Conservation (phyloP, 257 asterid species). For the Ehretia macrophylla region DNA sequence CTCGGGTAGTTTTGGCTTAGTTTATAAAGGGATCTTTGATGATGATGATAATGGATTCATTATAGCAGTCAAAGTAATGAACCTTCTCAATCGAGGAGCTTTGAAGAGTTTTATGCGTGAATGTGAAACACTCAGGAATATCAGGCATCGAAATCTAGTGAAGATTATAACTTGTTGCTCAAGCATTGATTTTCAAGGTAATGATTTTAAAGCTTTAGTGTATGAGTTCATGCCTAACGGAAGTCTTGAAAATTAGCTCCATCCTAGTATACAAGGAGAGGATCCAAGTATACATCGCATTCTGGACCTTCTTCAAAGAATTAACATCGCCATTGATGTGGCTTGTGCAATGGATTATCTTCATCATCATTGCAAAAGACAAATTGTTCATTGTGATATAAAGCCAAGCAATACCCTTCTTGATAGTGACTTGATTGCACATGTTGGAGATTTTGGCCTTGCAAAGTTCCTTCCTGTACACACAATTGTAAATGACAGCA, state of each 20-base stretch:
- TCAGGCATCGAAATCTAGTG: slow-evolving; percentile 29
- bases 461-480: slow-evolving; percentile 20
- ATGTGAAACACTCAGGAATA: slow-evolving; percentile 26
- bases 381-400: slow-evolving; percentile 27
- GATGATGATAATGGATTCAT: slow-evolving; percentile 22
- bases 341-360: slow-evolving; percentile 35
- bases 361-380: slow-evolving; percentile 21
- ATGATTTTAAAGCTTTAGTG: slow-evolving; percentile 33
- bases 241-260: slow-evolving; percentile 31
- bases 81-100: slow-evolving; percentile 28
- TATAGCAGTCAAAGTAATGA: slow-evolving; percentile 27
- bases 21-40: slow-evolving; percentile 15
- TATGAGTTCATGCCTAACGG: slow-evolving; percentile 29
- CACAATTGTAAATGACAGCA: neutral
- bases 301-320: slow-evolving; percentile 17
- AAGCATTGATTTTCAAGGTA: slow-evolving; percentile 22
- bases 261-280: slow-evolving; percentile 2
- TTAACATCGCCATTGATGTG: slow-evolving; percentile 26
- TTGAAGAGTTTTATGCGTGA: slow-evolving; percentile 28
- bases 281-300: too few species aligned
- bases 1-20: slow-evolving; percentile 26
- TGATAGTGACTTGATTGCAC: slow-evolving; percentile 21
- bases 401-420: slow-evolving; percentile 27
- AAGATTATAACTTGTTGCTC: slow-evolving; percentile 28
- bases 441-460: slow-evolving; percentile 33